Conservation (phyloP, 805 yeast genomes). For the Hanseniaspora occidentalis region DNA sequence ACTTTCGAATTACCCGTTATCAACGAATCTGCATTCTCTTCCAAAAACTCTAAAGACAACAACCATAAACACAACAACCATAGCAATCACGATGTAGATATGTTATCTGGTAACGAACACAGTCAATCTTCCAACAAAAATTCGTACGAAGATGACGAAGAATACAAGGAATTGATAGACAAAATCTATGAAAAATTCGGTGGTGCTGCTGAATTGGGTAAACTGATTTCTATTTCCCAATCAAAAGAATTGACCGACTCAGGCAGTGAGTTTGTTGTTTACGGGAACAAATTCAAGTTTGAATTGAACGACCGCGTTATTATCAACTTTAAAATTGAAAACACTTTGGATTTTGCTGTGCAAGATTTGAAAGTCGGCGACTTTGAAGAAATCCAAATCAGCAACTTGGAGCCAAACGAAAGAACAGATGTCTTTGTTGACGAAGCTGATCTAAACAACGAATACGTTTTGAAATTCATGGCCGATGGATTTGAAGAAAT, state of each 20-base stretch:
- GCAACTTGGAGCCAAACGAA: constrained; percentile 17
- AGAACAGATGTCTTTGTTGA: constrained; percentile 40
- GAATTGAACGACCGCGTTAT: constrained; percentile 43
- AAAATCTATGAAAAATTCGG: constrained; percentile 22
- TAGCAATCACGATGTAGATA: background rate
- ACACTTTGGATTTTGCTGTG: constrained; percentile 71
- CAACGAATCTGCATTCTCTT: background rate
- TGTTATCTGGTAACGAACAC: background rate
- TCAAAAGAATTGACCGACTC: constrained; percentile 67
- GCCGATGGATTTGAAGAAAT: constrained; percentile 29
- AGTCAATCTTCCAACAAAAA: constrained; percentile 18
- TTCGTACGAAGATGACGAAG: constrained; percentile 20
- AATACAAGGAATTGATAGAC: constrained; percentile 11
- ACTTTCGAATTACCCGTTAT: constrained; percentile 5
- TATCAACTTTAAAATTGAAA: constrained; percentile 71
- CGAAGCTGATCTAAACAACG: constrained; percentile 85
- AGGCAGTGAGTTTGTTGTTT: constrained; percentile 87
- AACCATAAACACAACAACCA: background rate
- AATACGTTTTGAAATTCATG: constrained; percentile 78
- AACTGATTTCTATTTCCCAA: constrained; percentile 57
- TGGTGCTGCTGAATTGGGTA: constrained; percentile 54
- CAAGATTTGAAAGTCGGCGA: constrained; percentile 65
- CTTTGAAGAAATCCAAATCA: constrained; percentile 36
- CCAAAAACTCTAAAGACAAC: background rate
- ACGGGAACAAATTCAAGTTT: constrained; percentile 73